Evolutionary conservation across 1,284 basidiomycete species (phyloP).

Genomic region (Thecaphora frezii): DNA sequence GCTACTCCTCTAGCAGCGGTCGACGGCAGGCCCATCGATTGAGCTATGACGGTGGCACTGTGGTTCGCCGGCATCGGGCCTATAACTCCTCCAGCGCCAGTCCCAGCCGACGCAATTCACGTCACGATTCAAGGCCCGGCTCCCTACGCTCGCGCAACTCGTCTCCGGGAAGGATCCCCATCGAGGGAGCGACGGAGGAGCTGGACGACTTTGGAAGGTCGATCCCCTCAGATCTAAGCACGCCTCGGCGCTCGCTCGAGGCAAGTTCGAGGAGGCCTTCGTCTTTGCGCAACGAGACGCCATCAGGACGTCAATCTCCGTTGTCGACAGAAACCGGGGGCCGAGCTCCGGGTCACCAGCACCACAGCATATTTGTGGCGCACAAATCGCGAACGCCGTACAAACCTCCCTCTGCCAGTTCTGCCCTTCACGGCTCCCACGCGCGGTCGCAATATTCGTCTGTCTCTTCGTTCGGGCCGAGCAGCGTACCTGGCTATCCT

Average conservation of each 20-base stretch:
- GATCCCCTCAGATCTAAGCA: constrained; percentile 18
- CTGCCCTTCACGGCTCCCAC: constrained; percentile 27
- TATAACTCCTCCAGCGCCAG: constrained; percentile 33
- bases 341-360: not conserved
- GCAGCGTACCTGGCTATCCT: constrained; percentile 8
- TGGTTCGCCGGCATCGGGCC: constrained; percentile 40
- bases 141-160: constrained; percentile 32
- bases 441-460: not conserved
- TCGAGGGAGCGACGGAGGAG: not conserved
- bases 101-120: constrained; percentile 28
- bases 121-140: constrained; percentile 26
- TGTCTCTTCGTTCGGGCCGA: constrained; percentile 1
- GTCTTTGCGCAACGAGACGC: not conserved
- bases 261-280: not conserved
- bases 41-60: constrained; percentile 41
- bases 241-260: constrained; percentile 31
- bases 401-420: constrained; percentile 49
- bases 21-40: constrained; percentile 25
- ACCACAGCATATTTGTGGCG: constrained; percentile 46
- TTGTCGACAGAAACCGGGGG: not conserved
- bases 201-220: constrained; percentile 1
- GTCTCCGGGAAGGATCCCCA: constrained; percentile 11
- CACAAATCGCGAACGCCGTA: constrained; percentile 48
- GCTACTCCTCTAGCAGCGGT: constrained; percentile 36
- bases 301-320: not conserved